Percentiles rank a stretch among this genome's conserved stretches.
These are phyloP conservation scores for Rhexocercosporidium sp. DNA, from an alignment of 2,329 filamentous ascomycete genomes.

Conservation along the genomic window DNA sequence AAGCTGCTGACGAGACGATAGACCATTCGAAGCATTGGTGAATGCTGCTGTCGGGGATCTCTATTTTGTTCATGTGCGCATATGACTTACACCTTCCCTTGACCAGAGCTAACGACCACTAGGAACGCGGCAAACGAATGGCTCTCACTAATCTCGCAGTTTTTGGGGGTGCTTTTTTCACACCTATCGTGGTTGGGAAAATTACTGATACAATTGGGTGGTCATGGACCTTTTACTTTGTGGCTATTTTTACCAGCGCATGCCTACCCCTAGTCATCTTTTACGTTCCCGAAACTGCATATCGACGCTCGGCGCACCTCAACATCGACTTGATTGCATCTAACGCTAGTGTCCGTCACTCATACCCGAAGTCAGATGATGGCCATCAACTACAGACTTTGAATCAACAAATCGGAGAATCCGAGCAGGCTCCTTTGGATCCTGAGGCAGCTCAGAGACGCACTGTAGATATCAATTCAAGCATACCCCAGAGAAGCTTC, in stretches of 20 bases:
- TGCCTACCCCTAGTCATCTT: constrained; percentile 76
- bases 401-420: not conserved
- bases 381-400: constrained; percentile 1
- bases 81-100: not conserved
- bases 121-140: constrained; percentile 85
- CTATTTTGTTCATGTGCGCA: constrained; percentile 81
- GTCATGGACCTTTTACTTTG: constrained; percentile 87
- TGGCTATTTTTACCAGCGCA: constrained; percentile 79
- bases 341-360: constrained; percentile 24
- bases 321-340: constrained; percentile 67
- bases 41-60: constrained; percentile 90
- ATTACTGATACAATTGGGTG: constrained; percentile 80
- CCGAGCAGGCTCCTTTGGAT: not conserved
- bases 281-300: constrained; percentile 86
- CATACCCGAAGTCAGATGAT: constrained; percentile 12
- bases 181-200: constrained; percentile 88
- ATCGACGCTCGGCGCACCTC: constrained; percentile 65
- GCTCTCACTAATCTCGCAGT: constrained; percentile 75
- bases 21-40: constrained; percentile 85
- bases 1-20: not conserved
- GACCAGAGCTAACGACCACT: constrained; percentile 3
- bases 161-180: constrained; percentile 75
- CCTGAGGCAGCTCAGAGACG: constrained; percentile 12
- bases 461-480: constrained; percentile 8
- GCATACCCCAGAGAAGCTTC: constrained; percentile 60